Conservation (phyloP, 441 rosid species). For the Erodium chrysanthum region DNA sequence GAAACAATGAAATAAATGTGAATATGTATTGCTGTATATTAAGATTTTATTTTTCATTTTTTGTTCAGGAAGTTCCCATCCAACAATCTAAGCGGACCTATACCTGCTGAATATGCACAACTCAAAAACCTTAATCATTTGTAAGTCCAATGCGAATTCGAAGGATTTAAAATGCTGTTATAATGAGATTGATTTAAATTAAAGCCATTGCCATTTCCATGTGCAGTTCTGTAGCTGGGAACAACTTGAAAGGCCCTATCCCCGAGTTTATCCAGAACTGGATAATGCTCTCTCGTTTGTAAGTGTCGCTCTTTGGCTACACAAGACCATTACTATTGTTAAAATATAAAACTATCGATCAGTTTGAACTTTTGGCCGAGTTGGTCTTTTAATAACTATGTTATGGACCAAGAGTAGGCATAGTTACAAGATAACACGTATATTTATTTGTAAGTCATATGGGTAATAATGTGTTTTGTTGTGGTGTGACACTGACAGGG, state of each 20-base stretch:
- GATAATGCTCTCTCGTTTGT: constrained; percentile 1
- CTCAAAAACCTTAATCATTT: background rate
- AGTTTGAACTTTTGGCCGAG: no score
- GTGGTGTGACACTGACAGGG: background rate
- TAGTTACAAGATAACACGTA: no score
- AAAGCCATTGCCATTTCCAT: background rate
- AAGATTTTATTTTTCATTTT: background rate
- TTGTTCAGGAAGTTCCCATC: background rate
- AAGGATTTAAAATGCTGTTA: background rate
- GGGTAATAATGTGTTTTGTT: background rate
- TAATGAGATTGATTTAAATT: background rate
- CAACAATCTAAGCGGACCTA: background rate
- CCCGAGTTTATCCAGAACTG: background rate
- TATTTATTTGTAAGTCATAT: no score
- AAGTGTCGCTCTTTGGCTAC: background rate
- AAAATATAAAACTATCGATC: no score
- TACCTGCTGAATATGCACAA: background rate
- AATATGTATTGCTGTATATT: no score
- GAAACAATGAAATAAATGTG: no score
- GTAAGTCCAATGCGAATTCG: background rate
- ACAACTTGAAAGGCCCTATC: background rate
- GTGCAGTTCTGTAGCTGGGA: constrained; percentile 6
- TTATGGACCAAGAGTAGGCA: no score
- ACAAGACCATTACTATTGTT: no score
- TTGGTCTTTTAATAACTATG: no score